A percentile compares a stretch with the other conserved stretches of the same genome.
Conservation (phyloP, 257 asterid species). For the Avicennia marina region DNA sequence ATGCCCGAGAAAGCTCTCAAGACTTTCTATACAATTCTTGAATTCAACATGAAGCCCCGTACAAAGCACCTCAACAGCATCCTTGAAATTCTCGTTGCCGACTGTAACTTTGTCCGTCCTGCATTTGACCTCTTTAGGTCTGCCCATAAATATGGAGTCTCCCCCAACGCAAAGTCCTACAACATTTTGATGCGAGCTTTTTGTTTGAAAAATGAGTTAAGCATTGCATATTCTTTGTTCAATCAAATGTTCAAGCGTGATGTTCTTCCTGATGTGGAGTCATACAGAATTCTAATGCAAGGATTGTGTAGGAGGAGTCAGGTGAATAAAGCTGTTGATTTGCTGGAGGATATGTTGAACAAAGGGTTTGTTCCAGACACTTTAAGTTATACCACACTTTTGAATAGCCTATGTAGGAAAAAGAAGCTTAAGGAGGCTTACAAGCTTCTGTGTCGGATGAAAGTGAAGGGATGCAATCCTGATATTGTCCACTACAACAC, state of each 20-base stretch:
- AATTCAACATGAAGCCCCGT: constrained; percentile 65
- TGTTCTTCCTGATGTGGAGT: constrained; percentile 68
- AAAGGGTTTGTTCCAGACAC: constrained; percentile 89
- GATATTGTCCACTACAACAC: constrained; percentile 86
- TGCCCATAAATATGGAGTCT: constrained; percentile 61
- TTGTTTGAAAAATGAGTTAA: constrained; percentile 59
- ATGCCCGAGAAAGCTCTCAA: constrained; percentile 68
- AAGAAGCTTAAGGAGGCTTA: constrained; percentile 88
- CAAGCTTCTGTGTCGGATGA: constrained; percentile 92
- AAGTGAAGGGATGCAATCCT: constrained; percentile 81
- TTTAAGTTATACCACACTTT: constrained; percentile 65
- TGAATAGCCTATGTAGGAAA: constrained; percentile 86
- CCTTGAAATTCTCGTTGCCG: constrained; percentile 64
- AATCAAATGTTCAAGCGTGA: constrained; percentile 75
- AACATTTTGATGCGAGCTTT: constrained; percentile 84
- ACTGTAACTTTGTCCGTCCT: constrained; percentile 46
- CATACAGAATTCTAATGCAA: constrained; percentile 79
- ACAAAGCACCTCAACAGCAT: constrained; percentile 68
- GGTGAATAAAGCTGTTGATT: constrained; percentile 79
- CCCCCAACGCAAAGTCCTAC: constrained; percentile 63
- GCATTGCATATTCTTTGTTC: constrained; percentile 75
- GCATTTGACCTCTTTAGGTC: constrained; percentile 76
- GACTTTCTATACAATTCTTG: constrained; percentile 73
- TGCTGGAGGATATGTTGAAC: constrained; percentile 90
- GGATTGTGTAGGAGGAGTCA: constrained; percentile 92